These are phyloP conservation scores for Fusarium euwallaceae DNA, from an alignment of 2,329 filamentous ascomycete species.

Conservation along the genomic window DNA sequence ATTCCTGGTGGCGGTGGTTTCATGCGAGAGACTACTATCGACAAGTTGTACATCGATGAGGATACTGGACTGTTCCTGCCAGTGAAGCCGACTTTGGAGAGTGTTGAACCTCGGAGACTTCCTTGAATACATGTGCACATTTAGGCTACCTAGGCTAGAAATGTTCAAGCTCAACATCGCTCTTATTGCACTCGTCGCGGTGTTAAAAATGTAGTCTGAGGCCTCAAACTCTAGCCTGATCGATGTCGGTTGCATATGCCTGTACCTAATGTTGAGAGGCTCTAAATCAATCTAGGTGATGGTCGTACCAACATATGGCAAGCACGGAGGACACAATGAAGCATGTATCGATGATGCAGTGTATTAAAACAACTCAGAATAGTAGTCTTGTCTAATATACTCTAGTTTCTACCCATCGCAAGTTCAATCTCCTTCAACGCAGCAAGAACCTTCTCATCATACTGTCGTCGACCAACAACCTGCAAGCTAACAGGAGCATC, in stretches of 20 bases:
- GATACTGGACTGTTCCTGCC: conserved; percentile 54
- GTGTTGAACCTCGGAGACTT: conserved; percentile 9
- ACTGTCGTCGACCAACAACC: conserved; percentile 46
- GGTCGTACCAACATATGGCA: neutral
- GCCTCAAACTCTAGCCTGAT: neutral
- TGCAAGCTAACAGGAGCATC: conserved; percentile 47
- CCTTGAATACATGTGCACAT: neutral
- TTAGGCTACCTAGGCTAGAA: neutral
- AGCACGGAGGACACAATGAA: neutral
- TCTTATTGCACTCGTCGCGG: accelerated
- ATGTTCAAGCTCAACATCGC: neutral
- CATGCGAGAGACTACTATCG: conserved; percentile 58
- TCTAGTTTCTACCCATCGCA: conserved; percentile 38
- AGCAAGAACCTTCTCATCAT: conserved; percentile 50
- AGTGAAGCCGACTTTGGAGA: conserved; percentile 48
- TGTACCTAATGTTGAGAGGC: accelerated
- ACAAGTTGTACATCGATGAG: conserved; percentile 54
- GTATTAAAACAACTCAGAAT: neutral
- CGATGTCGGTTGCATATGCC: neutral
- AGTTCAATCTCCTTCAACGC: conserved; percentile 44
- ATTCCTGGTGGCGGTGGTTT: conserved; percentile 61
- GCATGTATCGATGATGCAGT: neutral
- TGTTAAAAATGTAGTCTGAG: too few relatives aligned
- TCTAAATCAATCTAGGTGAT: neutral
- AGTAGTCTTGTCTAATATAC: neutral